Evolutionary conservation across 2,329 filamentous ascomycete species (phyloP), one percentile per base, ranked within the genome.

Genomic region (Epichloe sp.): DNA sequence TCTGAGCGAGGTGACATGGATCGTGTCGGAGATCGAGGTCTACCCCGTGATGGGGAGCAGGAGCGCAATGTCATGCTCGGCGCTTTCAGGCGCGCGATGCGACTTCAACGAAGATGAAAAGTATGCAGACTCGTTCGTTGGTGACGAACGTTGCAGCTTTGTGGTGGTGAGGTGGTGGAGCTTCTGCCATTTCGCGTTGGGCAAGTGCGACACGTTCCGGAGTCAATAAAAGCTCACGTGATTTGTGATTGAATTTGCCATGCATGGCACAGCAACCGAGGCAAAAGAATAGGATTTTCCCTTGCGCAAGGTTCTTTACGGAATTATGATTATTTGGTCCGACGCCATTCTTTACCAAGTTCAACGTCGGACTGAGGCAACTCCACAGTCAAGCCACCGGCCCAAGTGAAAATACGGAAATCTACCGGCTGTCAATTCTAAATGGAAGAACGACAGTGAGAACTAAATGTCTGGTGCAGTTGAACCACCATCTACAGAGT

Each of bases 1-100:
- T 61, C 58, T 19, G 68, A 68, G 17, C 59, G 61, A 3, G 66
- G 65, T 11, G 66, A 62, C 11, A 57, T 57, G 11, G 68, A 70
- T 47, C 65, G 64, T 36, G 68, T 63, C 36, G 59, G 56, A n/a
- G 67, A 67, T 52, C 62, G 61, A 37, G 59, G 51, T 11, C 63
- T 66, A 51, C 58, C 62, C 38, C 61, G 59, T n/a, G 66, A 65
- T 21, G 63, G 61, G 35, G 64, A 66, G 23, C 54, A 61, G 47
- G 62, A 61, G 31, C 52, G 57, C 31, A 57, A 59, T 34, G 57
- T 54, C 65, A 67, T 67, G 49, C 14, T 49, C 26, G 26, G 8
- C 26, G 10, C 10, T 31, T 44, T 31, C 8, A 4, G 19, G 10
- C 17, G 21, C 36, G 11, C 21, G 36, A 14, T 23, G 23, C 34